A percentile compares a stretch with the other conserved stretches of the same genome.
Conservation (phyloP, 2,329 filamentous ascomycete genomes). For the Podosphaera xanthii region DNA sequence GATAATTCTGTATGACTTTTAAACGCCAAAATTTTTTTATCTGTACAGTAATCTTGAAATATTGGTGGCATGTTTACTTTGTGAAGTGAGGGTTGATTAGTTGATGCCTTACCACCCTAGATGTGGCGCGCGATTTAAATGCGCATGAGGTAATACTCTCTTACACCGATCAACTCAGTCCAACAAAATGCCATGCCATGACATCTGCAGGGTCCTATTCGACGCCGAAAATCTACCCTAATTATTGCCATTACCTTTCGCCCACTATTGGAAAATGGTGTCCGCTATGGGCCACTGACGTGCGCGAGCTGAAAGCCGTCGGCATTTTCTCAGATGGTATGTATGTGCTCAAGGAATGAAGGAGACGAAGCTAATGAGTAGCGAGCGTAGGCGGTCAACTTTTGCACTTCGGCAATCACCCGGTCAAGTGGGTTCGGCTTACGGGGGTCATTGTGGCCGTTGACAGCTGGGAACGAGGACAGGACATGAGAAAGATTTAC, state of each 20-base stretch:
- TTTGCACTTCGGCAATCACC: conserved; percentile 50
- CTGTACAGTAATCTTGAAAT: background rate
- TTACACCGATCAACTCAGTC: background rate
- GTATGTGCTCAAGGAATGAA: conserved; percentile 1
- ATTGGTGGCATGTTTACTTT: background rate
- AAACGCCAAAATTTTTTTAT: background rate
- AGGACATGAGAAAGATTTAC: conserved; percentile 21
- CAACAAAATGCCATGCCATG: conserved; percentile 23
- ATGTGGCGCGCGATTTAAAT: background rate
- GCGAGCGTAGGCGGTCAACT: conserved; percentile 15
- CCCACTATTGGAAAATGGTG: conserved; percentile 38
- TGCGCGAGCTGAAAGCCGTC: conserved; percentile 24
- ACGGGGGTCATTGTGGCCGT: conserved; percentile 46
- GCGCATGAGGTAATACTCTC: background rate
- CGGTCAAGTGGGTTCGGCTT: conserved; percentile 52
- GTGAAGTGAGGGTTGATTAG: background rate
- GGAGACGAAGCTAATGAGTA: background rate
- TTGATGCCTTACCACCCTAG: background rate
- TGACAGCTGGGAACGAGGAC: conserved; percentile 14
- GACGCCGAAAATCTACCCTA: conserved; percentile 26
- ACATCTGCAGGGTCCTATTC: conserved; percentile 13
- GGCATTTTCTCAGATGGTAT: conserved; percentile 29
- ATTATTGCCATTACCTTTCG: conserved; percentile 39
- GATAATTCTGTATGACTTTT: background rate
- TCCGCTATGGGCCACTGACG: conserved; percentile 27